phyloP scores from a whole-genome alignment of 495 filamentous ascomycete genomes.

The Neurospora sp. region DNA sequence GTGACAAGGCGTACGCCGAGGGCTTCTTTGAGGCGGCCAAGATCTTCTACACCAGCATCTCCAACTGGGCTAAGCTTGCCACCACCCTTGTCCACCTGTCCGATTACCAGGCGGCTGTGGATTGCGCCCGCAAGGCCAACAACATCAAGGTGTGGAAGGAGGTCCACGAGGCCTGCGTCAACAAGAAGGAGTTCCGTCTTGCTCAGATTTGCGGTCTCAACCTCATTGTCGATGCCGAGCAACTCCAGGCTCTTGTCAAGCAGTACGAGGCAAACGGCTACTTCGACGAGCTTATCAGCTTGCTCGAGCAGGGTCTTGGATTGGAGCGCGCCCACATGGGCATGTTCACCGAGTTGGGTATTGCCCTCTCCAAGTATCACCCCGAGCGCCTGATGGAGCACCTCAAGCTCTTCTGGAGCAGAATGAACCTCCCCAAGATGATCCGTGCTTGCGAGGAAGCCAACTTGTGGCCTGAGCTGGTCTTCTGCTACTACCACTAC shows the following conservation, averaged over 20 bases:
- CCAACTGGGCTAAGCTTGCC: slow-evolving; percentile 98
- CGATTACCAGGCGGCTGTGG: slow-evolving; percentile 96
- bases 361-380: slow-evolving; percentile 93
- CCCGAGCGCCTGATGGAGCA: slow-evolving; percentile 98
- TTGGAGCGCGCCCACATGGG: slow-evolving; percentile 74
- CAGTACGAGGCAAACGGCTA: slow-evolving; percentile 97
- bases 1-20: slow-evolving; percentile 95
- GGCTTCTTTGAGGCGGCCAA: slow-evolving; percentile 94
- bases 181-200: slow-evolving; percentile 98
- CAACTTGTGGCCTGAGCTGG: slow-evolving; percentile 92
- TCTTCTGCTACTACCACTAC: slow-evolving; percentile 99
- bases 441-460: slow-evolving; percentile 92
- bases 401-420: slow-evolving; percentile 95
- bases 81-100: slow-evolving; percentile 92
- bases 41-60: slow-evolving; percentile 97
- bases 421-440: slow-evolving; percentile 98
- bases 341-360: slow-evolving; percentile 95
- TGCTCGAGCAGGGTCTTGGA: slow-evolving; percentile 92
- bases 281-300: slow-evolving; percentile 92
- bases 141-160: slow-evolving; percentile 99
- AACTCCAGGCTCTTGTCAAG: slow-evolving; percentile 83
- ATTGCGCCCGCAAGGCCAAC: slow-evolving; percentile 98
- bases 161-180: slow-evolving; percentile 92
- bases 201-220: slow-evolving; percentile 99
- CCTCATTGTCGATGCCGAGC: slow-evolving; percentile 96